A percentile compares a stretch with the other conserved stretches of the same genome.
Conservation (phyloP, 148 eudicot species). For the Polygonum aviculare region DNA sequence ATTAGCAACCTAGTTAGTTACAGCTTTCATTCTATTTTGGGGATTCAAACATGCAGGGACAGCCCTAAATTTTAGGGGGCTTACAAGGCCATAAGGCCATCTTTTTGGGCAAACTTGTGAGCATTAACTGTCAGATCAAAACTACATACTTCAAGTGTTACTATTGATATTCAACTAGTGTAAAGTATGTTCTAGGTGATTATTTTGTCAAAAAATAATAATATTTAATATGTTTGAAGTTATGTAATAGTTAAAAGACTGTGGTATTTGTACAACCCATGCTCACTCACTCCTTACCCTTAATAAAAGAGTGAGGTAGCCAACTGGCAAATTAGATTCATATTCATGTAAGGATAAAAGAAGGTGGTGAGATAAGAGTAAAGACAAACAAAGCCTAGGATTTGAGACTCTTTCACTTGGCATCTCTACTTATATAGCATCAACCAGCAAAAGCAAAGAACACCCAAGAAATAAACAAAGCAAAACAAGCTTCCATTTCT, state of each 20-base stretch:
- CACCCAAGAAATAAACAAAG: background rate
- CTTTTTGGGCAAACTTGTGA: background rate
- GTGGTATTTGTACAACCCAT: background rate
- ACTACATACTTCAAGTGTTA: no score
- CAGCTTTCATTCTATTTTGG: background rate
- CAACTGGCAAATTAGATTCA: slow-evolving; percentile 41
- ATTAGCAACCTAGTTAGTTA: background rate
- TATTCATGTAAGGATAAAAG: slow-evolving; percentile 20
- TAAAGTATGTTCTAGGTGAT: no score
- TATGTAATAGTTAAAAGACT: background rate
- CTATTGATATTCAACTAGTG: no score
- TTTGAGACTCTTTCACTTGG: slow-evolving; percentile 22
- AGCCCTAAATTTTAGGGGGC: background rate
- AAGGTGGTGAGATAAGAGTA: slow-evolving; percentile 22
- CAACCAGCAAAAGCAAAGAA: slow-evolving; percentile 4
- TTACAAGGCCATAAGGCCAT: background rate
- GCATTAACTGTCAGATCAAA: background rate
- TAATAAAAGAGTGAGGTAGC: slow-evolving; percentile 16
- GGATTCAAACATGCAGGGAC: background rate
- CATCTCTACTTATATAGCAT: slow-evolving; percentile 18
- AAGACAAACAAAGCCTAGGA: slow-evolving; percentile 33
- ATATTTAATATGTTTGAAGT: background rate
- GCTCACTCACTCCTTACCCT: slow-evolving; percentile 4
- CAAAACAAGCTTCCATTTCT: background rate
- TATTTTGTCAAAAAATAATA: background rate